Base-by-base conservation (phyloP, 2,329 filamentous ascomycete genomes). In the Geoglossum cookeanum region DNA sequence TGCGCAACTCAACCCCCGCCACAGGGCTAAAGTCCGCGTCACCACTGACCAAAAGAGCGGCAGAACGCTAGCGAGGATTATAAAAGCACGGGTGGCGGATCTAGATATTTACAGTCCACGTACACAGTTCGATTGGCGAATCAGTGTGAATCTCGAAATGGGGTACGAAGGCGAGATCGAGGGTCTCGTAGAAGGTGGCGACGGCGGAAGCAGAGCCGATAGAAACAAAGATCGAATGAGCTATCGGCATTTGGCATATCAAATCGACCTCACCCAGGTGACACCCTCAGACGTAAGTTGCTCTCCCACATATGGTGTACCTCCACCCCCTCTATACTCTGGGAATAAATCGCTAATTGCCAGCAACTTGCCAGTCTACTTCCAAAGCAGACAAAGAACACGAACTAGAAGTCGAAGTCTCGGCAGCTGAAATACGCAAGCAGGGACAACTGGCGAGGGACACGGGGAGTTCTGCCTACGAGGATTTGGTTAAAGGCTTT, bases 141-240 rank as follows among this genome's bases (percentile, higher is more conserved):
- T 98, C 63, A 94, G 88, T 64, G 82, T 98, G 65, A 97, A 95
- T 66, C 78, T 98, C 1, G 94, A 98, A 79, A 89, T 94, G 79
- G 78, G 84, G 57, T 94, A 83, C 73, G 78, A 88, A 3, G 87
- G 89, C 29, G 74, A 80, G 1, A 65, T 85, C 0, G 74, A 81
- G 6, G 71, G 73, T 27, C 68, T 81, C 2, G 67, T 71, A 0
- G 68, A 74, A 3, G 64, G 68, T 11, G 64, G 67, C 7, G 74
- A 64, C 8, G 72, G 71, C 3, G 67, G 67, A 39, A 71, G 68
- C 49, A 70, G 64, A 13, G 66, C 60, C 52, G 83, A 87, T 64
- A 81, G 90, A 5, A 82, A 80, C 63, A 98, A 98, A 69, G 90
- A 98, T 69, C 80, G 92, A 17, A 74, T 98, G 67, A 94, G 87